Base-by-base conservation (phyloP, 2,329 filamentous ascomycete genomes). In the Metarhizium sp. region DNA sequence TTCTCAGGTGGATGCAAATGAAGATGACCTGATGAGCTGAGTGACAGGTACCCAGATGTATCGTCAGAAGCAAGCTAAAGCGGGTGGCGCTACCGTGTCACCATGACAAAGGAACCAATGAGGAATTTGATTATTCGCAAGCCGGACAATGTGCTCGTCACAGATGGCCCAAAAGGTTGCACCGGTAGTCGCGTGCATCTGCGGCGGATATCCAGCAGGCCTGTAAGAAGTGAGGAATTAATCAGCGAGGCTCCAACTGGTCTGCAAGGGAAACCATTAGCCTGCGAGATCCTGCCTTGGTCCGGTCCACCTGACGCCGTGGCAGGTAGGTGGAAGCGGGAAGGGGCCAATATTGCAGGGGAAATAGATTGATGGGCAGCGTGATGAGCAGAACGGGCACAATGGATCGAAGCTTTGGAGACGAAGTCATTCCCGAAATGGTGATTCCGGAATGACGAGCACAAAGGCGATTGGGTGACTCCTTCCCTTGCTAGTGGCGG, bases 181-280 rank as follows among this genome's bases (percentile, higher is more conserved):
- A 47, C 30, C 54, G 40, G 30, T 53, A 34, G 16, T 50, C 34
- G 52, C 52, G 13, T 51, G 50, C 54, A 56, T 51, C 51, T 48
- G 52, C 47, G 51, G 50, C 46, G 11, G 48, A 50, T 29, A 16
- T 49, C 49, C 53, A 14, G 4, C 40, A 48, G 46, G 58, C 68
- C 68, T 70, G 62, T 70, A 61, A 69, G 63, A 64, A 62, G 61
- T 48, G 52, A 62, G 63, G 52, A 66, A 70, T 70, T 70, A 70
- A 66, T 70, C 67, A 69, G 68, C 67, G 59, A 50, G 58, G 59
- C 57, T 49, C 48, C 51, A 38, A 43, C 18, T 45, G 20, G 34
- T 20, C 42, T 52, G 53, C 56, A 32, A 51, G 43, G 18, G 50
- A 51, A 42, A 38, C 32, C 40, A 47, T 13, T n/a, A 29, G 45